These are phyloP conservation scores for Candida koratica DNA, from an alignment of 805 yeast genomes.

Conservation along the genomic window DNA sequence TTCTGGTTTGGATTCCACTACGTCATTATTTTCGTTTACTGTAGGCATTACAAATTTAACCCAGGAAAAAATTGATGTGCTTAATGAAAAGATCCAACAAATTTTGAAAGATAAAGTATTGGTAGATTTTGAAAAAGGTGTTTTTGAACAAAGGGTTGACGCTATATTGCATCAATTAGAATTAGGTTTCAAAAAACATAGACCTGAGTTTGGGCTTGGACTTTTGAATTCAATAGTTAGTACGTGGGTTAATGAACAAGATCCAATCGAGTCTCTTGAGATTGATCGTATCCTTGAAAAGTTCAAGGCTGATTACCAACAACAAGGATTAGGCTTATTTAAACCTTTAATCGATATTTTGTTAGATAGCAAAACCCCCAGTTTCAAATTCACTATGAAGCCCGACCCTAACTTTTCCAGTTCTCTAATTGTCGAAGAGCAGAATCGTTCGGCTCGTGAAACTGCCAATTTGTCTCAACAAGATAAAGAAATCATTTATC, in stretches of 20 bases:
- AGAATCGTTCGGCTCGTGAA: slow-evolving; percentile 42
- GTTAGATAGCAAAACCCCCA: slow-evolving; percentile 43
- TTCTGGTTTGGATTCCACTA: slow-evolving; percentile 80
- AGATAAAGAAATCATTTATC: slow-evolving; percentile 55
- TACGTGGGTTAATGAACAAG: slow-evolving; percentile 78
- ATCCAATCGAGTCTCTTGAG: slow-evolving; percentile 65
- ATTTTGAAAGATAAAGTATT: slow-evolving; percentile 43
- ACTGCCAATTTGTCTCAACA: slow-evolving; percentile 43
- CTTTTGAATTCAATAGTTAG: slow-evolving; percentile 72
- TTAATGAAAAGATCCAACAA: slow-evolving; percentile 46
- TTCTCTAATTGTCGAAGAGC: slow-evolving; percentile 53
- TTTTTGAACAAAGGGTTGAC: slow-evolving; percentile 50
- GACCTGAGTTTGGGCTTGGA: slow-evolving; percentile 84
- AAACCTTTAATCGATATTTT: slow-evolving; percentile 53
- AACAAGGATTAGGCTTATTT: slow-evolving; percentile 51
- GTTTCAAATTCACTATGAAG: slow-evolving; percentile 69
- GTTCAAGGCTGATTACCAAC: slow-evolving; percentile 59
- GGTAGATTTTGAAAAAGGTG: slow-evolving; percentile 26
- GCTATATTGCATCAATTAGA: slow-evolving; percentile 90
- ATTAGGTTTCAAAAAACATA: slow-evolving; percentile 76
- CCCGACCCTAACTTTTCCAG: slow-evolving; percentile 60
- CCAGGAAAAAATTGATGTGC: slow-evolving; percentile 39
- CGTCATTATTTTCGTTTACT: slow-evolving; percentile 73
- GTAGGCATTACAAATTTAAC: slow-evolving; percentile 79
- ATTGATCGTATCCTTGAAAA: slow-evolving; percentile 56